Evolutionary conservation across 768 basidiomycete genomes (phyloP).

Genomic region (Trametes cinnabarina): DNA sequence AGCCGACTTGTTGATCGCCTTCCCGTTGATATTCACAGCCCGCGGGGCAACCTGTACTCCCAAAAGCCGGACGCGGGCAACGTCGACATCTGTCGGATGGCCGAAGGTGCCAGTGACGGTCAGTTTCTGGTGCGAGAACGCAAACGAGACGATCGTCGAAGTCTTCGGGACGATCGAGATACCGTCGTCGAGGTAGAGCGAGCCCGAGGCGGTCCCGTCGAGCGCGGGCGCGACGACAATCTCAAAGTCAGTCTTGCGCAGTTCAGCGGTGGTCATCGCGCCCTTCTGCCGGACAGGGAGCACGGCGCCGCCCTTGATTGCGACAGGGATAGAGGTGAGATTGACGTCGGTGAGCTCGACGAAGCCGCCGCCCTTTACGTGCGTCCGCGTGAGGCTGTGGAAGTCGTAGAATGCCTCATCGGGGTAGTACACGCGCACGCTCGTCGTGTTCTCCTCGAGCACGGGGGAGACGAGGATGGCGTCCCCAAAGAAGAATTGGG

Average conservation of each 20-base stretch:
- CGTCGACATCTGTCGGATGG: conserved; percentile 29
- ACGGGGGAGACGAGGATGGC: conserved; percentile 70
- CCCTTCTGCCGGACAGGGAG: conserved; percentile 54
- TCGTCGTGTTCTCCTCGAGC: conserved; percentile 55
- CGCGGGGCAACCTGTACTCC: conserved; percentile 27
- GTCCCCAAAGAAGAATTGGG: conserved; percentile 69
- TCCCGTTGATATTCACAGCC: conserved; percentile 23
- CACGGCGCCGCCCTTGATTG: conserved; percentile 59
- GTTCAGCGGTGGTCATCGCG: conserved; percentile 58
- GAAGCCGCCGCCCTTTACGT: conserved; percentile 45
- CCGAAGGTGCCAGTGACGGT: conserved; percentile 31
- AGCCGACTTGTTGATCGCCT: conserved; percentile 9
- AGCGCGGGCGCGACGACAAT: conserved; percentile 57
- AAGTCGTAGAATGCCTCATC: conserved; percentile 68
- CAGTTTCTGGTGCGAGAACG: conserved; percentile 28
- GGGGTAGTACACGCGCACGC: conserved; percentile 61
- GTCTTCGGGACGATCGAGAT: conserved; percentile 39
- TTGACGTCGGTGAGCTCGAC: conserved; percentile 44
- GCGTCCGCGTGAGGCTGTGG: conserved; percentile 44
- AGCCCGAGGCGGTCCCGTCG: conserved; percentile 50
- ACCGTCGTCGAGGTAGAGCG: conserved; percentile 65
- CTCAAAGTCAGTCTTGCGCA: conserved; percentile 57
- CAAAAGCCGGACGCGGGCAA: conserved; percentile 36
- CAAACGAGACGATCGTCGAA: conserved; percentile 32
- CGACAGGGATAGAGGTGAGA: conserved; percentile 58